phyloP scores from a whole-genome alignment of 352 stramenopile species.

The Elongisporangium anandrum region DNA sequence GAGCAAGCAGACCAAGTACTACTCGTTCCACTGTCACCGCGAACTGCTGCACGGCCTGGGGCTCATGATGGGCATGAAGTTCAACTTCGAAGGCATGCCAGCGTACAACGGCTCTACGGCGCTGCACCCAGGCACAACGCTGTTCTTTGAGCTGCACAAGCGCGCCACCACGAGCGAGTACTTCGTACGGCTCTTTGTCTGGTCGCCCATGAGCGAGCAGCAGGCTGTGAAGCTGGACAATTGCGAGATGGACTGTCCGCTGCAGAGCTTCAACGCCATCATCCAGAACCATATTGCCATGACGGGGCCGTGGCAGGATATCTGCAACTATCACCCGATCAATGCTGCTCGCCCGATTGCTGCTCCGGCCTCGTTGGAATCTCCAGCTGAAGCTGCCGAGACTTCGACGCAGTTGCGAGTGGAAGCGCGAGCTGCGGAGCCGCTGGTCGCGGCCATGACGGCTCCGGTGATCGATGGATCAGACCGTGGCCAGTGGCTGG shows the following conservation, averaged over 20 bases:
- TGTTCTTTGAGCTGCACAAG: slow-evolving; percentile 74
- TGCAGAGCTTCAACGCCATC: slow-evolving; percentile 49
- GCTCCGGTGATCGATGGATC: not conserved
- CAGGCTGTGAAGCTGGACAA: slow-evolving; percentile 55
- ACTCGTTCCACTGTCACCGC: slow-evolving; percentile 75
- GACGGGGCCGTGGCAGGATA: slow-evolving; percentile 67
- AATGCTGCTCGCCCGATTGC: slow-evolving; percentile 12
- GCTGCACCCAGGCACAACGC: slow-evolving; percentile 59
- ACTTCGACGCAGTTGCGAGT: slow-evolving; percentile 17
- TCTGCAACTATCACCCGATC: slow-evolving; percentile 65
- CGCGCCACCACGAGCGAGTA: slow-evolving; percentile 15
- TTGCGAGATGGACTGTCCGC: slow-evolving; percentile 51
- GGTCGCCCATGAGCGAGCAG: slow-evolving; percentile 51
- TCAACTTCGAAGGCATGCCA: slow-evolving; percentile 59
- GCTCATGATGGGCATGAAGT: slow-evolving; percentile 78
- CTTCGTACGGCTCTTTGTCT: slow-evolving; percentile 67
- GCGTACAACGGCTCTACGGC: slow-evolving; percentile 66
- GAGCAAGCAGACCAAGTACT: slow-evolving; percentile 51
- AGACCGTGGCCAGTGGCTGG: slow-evolving; percentile 23
- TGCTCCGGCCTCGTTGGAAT: not conserved
- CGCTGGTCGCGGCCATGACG: not conserved
- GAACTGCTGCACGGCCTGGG: slow-evolving; percentile 76
- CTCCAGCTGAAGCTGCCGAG: not conserved
- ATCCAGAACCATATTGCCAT: slow-evolving; percentile 47
- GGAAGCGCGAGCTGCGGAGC: slow-evolving; percentile 5